A percentile compares a stretch with the other conserved stretches of the same genome.
phyloP scores from a whole-genome alignment of 2,329 filamentous ascomycete genomes.

The Lachnellula occidentalis region DNA sequence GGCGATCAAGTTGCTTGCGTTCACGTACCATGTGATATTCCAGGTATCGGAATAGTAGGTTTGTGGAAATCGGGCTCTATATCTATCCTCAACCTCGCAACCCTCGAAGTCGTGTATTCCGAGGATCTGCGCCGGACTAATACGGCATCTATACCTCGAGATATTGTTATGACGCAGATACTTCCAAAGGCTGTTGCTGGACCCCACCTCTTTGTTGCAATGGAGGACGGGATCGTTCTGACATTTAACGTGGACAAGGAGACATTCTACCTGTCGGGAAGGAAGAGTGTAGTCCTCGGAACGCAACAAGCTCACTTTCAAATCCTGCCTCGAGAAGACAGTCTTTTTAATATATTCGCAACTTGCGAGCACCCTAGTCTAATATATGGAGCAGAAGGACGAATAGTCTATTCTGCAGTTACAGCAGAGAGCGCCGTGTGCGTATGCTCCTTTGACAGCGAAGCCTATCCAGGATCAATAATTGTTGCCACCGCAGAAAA shows the following conservation, averaged over 20 bases:
- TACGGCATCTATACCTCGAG: conserved; percentile 73
- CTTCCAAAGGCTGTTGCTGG: conserved; percentile 53
- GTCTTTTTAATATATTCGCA: conserved; percentile 77
- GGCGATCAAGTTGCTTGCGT: conserved; percentile 82
- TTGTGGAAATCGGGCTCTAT: conserved; percentile 84
- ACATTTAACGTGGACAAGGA: conserved; percentile 67
- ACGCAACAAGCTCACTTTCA: conserved; percentile 81
- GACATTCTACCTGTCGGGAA: conserved; percentile 60
- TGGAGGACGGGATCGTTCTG: conserved; percentile 88
- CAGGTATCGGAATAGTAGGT: conserved; percentile 69
- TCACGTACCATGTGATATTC: conserved; percentile 60
- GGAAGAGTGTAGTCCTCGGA: conserved; percentile 79
- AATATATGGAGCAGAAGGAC: conserved; percentile 83
- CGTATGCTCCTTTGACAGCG: conserved; percentile 76
- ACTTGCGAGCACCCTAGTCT: conserved; percentile 91
- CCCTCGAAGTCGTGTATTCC: conserved; percentile 59
- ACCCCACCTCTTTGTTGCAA: conserved; percentile 78
- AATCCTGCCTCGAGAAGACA: conserved; percentile 62
- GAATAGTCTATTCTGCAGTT: conserved; percentile 88
- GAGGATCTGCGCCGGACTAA: conserved; percentile 59
- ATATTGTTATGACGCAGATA: conserved; percentile 73
- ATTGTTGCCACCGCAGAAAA: conserved; percentile 72
- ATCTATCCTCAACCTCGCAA: conserved; percentile 64
- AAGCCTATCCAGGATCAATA: conserved; percentile 75
- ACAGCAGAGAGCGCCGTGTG: conserved; percentile 80